Percentiles rank a stretch among this genome's conserved stretches.
Conservation (phyloP, 2,329 filamentous ascomycete species). For the Claviceps monticola region DNA sequence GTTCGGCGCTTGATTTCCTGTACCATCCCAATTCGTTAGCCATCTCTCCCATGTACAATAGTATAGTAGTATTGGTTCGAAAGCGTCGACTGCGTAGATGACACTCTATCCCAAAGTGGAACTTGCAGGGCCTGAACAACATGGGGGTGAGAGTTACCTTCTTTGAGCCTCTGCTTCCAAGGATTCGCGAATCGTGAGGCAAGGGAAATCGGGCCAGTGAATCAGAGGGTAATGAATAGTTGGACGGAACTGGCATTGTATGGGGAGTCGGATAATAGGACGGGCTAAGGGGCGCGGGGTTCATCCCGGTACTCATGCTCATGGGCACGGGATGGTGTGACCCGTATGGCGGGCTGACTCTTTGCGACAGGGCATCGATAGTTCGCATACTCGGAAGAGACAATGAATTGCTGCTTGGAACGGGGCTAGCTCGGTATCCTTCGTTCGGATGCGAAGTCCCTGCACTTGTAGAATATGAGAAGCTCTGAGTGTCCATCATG, state of each 20-base stretch:
- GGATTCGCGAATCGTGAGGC: constrained; percentile 33
- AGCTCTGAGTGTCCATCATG: constrained; percentile 16
- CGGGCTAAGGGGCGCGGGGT: constrained; percentile 18
- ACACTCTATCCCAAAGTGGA: too few relatives aligned
- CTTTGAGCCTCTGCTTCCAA: constrained; percentile 38
- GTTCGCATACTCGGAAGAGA: constrained; percentile 28
- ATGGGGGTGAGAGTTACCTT: constrained; percentile 31
- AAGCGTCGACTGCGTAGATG: neutral
- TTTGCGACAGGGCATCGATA: constrained; percentile 20
- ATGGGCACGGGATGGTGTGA: constrained; percentile 22
- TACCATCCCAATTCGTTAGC: constrained; percentile 4
- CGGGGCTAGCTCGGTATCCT: constrained; percentile 16
- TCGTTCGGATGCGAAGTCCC: constrained; percentile 14
- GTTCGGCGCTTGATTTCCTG: constrained; percentile 51
- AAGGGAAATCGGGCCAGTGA: constrained; percentile 31
- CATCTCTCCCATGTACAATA: neutral
- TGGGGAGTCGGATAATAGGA: constrained; percentile 29
- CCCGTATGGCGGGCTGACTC: constrained; percentile 12
- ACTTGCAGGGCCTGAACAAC: neutral
- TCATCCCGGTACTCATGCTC: constrained; percentile 20
- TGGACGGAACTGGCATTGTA: constrained; percentile 19
- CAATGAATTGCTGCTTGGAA: constrained; percentile 16
- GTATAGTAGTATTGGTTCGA: neutral
- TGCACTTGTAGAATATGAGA: constrained; percentile 17
- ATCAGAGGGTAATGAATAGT: constrained; percentile 30